Conservation (phyloP, 2,329 filamentous ascomycete genomes). For the Colletotrichum godetiae region DNA sequence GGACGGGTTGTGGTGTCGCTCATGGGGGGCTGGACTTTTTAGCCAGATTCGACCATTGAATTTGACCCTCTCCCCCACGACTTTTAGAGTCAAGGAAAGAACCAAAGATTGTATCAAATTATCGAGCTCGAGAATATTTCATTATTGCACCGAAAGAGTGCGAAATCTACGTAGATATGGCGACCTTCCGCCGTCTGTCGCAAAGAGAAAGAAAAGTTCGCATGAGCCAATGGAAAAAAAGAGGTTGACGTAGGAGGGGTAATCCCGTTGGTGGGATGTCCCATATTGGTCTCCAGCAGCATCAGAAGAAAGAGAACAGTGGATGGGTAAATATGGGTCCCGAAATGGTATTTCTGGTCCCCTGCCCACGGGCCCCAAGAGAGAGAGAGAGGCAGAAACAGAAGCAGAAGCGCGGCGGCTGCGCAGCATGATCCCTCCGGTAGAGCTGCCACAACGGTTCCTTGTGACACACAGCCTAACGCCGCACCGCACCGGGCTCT, state of each 20-base stretch:
- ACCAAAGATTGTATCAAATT: neutral
- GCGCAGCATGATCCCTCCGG: neutral
- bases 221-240: slow-evolving; percentile 15
- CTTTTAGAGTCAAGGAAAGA: too few relatives aligned
- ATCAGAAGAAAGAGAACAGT: neutral
- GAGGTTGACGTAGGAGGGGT: slow-evolving; percentile 36
- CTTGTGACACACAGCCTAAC: neutral
- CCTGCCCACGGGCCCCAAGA: slow-evolving; percentile 8
- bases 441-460: slow-evolving; percentile 31
- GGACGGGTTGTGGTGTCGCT: slow-evolving; percentile 11
- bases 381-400: neutral
- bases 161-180: neutral
- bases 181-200: slow-evolving; percentile 4
- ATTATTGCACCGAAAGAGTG: neutral
- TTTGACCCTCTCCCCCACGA: neutral
- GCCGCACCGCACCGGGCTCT: slow-evolving; percentile 23
- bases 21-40: slow-evolving; percentile 19
- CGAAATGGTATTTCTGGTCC: neutral
- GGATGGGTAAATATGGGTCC: neutral
- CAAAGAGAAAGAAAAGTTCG: neutral
- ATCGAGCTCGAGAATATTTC: neutral
- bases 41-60: neutral
- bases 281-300: neutral
- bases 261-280: slow-evolving; percentile 30
- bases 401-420: neutral